phyloP scores from a whole-genome alignment of 768 basidiomycete species.

The Suillus lakei region DNA sequence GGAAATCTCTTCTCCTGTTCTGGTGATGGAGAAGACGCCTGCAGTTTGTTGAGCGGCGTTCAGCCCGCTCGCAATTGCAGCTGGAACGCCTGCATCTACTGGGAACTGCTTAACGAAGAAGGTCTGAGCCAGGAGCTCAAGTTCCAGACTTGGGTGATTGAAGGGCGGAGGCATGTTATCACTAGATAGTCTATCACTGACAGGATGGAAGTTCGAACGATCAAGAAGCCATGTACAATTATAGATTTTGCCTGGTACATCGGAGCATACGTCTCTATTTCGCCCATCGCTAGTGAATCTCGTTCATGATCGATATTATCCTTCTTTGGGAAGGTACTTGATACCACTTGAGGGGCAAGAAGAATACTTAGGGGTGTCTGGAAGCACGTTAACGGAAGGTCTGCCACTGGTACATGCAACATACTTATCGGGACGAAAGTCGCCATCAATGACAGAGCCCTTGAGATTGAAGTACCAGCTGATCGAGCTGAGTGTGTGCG shows the following conservation, averaged over 20 bases:
- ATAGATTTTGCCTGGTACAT: not conserved
- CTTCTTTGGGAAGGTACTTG: conserved; percentile 60
- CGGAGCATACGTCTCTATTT: not conserved
- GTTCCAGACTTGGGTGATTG: conserved; percentile 49
- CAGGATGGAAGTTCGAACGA: not conserved
- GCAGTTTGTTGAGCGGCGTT: conserved; percentile 34
- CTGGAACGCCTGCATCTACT: conserved; percentile 39
- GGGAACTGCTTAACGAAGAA: conserved; percentile 52
- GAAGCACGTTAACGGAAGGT: conserved; percentile 8
- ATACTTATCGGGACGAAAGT: conserved; percentile 63
- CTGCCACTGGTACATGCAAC: conserved; percentile 19
- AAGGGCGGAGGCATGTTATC: conserved; percentile 47
- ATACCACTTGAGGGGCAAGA: conserved; percentile 62
- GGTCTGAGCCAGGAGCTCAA: conserved; percentile 47
- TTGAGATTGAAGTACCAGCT: conserved; percentile 68
- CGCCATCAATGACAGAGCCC: conserved; percentile 71
- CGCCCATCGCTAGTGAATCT: not conserved
- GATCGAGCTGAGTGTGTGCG: conserved; percentile 45
- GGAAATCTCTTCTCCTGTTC: conserved; percentile 65
- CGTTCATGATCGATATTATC: conserved; percentile 4
- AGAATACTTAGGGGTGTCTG: conserved; percentile 55
- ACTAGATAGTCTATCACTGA: not conserved
- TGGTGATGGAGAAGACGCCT: conserved; percentile 58
- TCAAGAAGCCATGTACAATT: conserved; percentile 7
- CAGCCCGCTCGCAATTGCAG: conserved; percentile 26